Conservation (phyloP, 257 asterid genomes). For the Fraxinus cuspidata region DNA sequence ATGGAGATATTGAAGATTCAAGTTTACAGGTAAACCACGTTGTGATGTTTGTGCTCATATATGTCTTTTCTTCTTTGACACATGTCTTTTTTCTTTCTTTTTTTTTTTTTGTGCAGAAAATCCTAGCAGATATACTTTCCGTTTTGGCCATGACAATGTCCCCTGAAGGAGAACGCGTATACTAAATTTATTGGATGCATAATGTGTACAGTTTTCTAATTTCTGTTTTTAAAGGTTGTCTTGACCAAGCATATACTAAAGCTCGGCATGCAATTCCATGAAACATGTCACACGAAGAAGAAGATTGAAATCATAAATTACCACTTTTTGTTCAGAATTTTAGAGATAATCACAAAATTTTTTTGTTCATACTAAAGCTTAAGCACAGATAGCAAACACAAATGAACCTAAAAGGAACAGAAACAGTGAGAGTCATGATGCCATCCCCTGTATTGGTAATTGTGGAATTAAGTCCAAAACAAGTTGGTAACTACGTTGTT, state of each 20-base stretch:
- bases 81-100: too few species aligned
- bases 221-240: background rate
- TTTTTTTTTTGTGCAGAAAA: constrained; percentile 43
- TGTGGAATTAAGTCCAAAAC: background rate
- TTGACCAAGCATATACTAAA: background rate
- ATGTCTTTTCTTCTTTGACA: background rate
- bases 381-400: background rate
- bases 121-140: constrained; percentile 91
- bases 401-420: background rate
- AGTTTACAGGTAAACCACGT: constrained; percentile 61
- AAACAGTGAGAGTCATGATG: background rate
- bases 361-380: background rate
- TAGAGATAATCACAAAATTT: background rate
- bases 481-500: background rate
- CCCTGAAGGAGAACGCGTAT: constrained; percentile 92
- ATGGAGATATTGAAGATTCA: constrained; percentile 67
- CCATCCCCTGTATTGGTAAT: background rate
- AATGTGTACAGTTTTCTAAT: background rate
- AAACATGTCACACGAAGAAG: background rate
- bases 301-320: background rate
- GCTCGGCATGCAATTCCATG: constrained; percentile 19
- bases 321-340: background rate
- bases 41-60: constrained; percentile 10
- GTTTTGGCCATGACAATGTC: constrained; percentile 97
- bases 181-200: background rate